phyloP scores from a whole-genome alignment of 139 green algal genomes.

The Chlorella sp. region DNA sequence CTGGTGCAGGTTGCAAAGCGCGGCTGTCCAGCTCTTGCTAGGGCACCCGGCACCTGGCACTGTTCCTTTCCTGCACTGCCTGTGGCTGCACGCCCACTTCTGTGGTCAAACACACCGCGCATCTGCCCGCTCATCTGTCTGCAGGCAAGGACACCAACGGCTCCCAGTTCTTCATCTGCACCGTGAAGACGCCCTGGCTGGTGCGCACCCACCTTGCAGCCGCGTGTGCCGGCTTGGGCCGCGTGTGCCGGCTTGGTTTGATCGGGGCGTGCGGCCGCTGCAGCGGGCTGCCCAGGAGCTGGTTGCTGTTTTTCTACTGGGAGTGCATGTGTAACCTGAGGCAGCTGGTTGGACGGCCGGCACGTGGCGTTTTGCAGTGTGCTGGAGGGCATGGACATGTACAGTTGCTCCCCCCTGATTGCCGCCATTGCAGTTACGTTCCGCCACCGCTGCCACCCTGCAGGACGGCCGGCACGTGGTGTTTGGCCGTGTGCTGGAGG shows the following conservation, averaged over 20 bases:
- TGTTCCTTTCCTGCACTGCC: background rate
- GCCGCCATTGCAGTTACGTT: background rate
- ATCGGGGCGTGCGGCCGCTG: too few relatives aligned
- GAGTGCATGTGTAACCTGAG: too few relatives aligned
- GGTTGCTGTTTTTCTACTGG: too few relatives aligned
- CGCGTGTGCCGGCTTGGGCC: too few relatives aligned
- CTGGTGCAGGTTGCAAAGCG: too few relatives aligned
- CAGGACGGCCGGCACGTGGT: slow-evolving; percentile 96
- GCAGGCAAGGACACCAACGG: slow-evolving; percentile 76
- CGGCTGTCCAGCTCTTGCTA: too few relatives aligned
- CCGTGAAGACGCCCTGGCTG: slow-evolving; percentile 41
- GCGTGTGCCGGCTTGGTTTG: too few relatives aligned
- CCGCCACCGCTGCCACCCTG: slow-evolving; percentile 28
- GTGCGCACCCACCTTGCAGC: background rate
- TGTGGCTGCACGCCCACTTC: background rate
- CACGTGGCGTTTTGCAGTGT: background rate
- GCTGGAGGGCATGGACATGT: background rate
- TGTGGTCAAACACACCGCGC: background rate
- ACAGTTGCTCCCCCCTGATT: background rate
- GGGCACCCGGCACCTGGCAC: too few relatives aligned
- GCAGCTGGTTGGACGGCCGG: too few relatives aligned
- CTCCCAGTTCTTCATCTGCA: slow-evolving; percentile 93
- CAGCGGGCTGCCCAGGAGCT: too few relatives aligned
- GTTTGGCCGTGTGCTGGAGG: slow-evolving; percentile 89
- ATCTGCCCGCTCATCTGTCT: background rate